Base-by-base conservation (phyloP, 208 protist genomes). In the Trichomonas vaginalis region DNA sequence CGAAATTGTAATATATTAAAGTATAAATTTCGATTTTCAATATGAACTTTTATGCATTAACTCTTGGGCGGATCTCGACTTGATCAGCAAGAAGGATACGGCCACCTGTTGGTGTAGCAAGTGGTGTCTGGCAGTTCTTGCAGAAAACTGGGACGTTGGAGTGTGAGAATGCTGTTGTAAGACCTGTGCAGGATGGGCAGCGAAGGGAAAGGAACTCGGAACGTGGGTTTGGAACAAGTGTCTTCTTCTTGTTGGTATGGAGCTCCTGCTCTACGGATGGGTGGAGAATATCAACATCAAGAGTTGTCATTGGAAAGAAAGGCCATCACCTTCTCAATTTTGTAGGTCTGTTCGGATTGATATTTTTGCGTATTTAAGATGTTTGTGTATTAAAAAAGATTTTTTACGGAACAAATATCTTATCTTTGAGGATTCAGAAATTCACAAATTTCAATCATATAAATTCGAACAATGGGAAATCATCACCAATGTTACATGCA, bases 111-210 rank as follows among this genome's bases (percentile, higher is more conserved):
- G 82, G 82, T 32, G 23, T 45, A 47, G 82, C 82, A 88, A 88
- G 82, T 45, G 82, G 35, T 32, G 82, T 47, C 14, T 88, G 23
- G 40, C 82, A 88, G 14, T 88, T 40, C 17, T 47, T 47, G 37
- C 82, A 88, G 35, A 10, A 47, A 47, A 88, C 82, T n/a, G 82
- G 40, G 40, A 88, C 37, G 35, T 45, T 45, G 17, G 82, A 88
- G 37, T 88, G 35, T 88, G 82, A 88, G 17, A 88, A 88, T 47
- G 82, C 82, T 48, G 82, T 88, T 88, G 82, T 88, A 47, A 88
- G 40, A 88, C 8, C 17, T 40, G 37, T 88, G 82, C 82, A 88
- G 0, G 82, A 45, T 45, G 82, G 14, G 82, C 82, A 88, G 17
- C 82, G 35, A 8, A 88, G 40, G 3, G 82, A 88, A 10, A 88